Conservation (phyloP, 106 monocot genomes). For the Allium cepa region DNA sequence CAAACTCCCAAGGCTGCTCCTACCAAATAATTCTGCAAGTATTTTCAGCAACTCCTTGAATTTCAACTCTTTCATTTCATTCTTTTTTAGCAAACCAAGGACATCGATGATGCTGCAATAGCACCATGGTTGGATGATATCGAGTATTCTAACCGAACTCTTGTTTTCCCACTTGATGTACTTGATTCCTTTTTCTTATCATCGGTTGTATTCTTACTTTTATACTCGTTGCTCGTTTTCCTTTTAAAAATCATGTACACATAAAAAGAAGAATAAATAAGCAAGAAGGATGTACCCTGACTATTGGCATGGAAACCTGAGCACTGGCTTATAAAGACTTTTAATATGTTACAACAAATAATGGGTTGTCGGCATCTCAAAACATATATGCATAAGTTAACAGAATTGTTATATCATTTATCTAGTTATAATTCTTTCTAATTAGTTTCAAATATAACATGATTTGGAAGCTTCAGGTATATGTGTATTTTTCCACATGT, state of each 20-base stretch:
- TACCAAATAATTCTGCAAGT: slow-evolving; percentile 42
- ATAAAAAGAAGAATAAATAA: slow-evolving; percentile 5
- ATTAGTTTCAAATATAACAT: too few relatives aligned
- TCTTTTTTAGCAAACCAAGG: slow-evolving; percentile 19
- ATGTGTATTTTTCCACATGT: too few relatives aligned
- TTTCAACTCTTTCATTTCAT: slow-evolving; percentile 8
- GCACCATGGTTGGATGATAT: slow-evolving; percentile 1
- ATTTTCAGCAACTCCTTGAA: slow-evolving; percentile 44
- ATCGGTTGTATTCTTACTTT: not conserved
- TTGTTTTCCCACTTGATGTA: not conserved
- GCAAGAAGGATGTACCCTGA: too few relatives aligned
- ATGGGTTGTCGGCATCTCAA: too few relatives aligned
- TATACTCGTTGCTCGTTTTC: slow-evolving; percentile 8
- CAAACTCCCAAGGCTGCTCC: slow-evolving; percentile 31
- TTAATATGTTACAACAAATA: too few relatives aligned
- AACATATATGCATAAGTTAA: too few relatives aligned
- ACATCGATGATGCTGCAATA: not conserved
- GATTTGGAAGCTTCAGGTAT: too few relatives aligned
- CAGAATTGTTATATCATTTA: too few relatives aligned
- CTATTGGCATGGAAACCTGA: too few relatives aligned
- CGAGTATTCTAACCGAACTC: slow-evolving; percentile 18
- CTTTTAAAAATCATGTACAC: slow-evolving; percentile 5
- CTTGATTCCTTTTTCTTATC: not conserved
- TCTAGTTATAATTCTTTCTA: too few relatives aligned
- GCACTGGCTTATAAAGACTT: too few relatives aligned